Evolutionary conservation across 2,329 filamentous ascomycete genomes (phyloP).

Genomic region (Botrytis fabae): DNA sequence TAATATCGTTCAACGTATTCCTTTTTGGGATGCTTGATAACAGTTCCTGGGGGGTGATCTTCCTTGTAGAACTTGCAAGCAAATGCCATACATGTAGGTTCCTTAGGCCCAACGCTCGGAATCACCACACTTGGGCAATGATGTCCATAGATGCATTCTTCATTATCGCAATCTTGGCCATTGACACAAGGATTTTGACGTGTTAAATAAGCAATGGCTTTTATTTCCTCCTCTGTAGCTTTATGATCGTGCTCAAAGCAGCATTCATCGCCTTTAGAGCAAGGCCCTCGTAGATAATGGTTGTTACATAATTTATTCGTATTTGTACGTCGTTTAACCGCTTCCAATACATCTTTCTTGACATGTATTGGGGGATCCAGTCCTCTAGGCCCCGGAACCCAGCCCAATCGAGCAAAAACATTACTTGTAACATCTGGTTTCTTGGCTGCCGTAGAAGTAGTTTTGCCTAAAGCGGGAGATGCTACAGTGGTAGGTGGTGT

Average conservation of each 20-base stretch:
- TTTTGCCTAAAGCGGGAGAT: conserved; percentile 29
- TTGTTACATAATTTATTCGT: conserved; percentile 62
- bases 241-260: conserved; percentile 58
- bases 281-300: conserved; percentile 59
- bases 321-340: conserved; percentile 55
- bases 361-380: conserved; percentile 54
- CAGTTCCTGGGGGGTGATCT: conserved; percentile 57
- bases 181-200: conserved; percentile 58
- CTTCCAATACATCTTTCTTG: conserved; percentile 50
- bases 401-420: conserved; percentile 36
- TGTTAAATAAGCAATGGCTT: conserved; percentile 56
- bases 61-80: conserved; percentile 56
- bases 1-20: conserved; percentile 28
- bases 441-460: conserved; percentile 26
- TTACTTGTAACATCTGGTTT: conserved; percentile 24
- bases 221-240: conserved; percentile 54
- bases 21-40: conserved; percentile 37
- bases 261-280: conserved; percentile 55
- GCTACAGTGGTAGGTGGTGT: conserved; percentile 24
- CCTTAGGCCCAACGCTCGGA: conserved; percentile 30
- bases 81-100: conserved; percentile 54
- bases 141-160: conserved; percentile 64
- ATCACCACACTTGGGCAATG: conserved; percentile 44
- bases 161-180: conserved; percentile 58
- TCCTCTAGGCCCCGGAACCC: conserved; percentile 57